Base-by-base conservation (phyloP, 1,139 yeast species). In the Magnusiomyces ingens region DNA sequence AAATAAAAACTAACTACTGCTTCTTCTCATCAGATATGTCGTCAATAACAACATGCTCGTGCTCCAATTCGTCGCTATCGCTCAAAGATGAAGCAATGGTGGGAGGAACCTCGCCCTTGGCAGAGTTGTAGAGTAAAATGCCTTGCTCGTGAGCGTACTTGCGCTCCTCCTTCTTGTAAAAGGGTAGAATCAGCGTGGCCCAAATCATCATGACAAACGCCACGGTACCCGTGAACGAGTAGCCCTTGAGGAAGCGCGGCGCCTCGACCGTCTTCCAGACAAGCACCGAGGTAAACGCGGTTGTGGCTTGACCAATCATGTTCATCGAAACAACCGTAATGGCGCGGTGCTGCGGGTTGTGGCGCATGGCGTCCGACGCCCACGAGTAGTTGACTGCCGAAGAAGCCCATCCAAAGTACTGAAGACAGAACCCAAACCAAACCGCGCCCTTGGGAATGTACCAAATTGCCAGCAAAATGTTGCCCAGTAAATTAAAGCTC, bases 131-230 rank as follows among this genome's bases (percentile, higher is more conserved):
- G 2, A 54, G 19, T 12, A 54, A 18, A 26, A 54, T 78, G 36
- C 84, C 84, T 58, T 81, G 79, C 26, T 72, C 76, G 49, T 68
- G 66, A 13, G 86, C 84, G 55, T 73, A 63, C 49, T 65, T 66
- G 55, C 75, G 73, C 62, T 83, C 88, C 53, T 81, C 78, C 50
- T 74, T 74, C 67, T 82, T 83, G 70, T 81, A 82, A 57, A 79
- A 72, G 62, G 71, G 77, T 58, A 81, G 72, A 8, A 79, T 84
- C 5, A 79, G 71, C 50, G 78, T 67, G 0, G 84, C 76, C 21
- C 44, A n/a, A 3, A 74, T 51, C 32, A 73, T 65, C 60, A 82
- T 75, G 15, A 77, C 68, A 42, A 75, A 73, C 2, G 81, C 83
- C 58, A 77, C 69, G 40, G 76, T 60, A 13, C 84, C 82, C 4